phyloP scores from a whole-genome alignment of 495 filamentous ascomycete species.

The Neurospora sp. region DNA sequence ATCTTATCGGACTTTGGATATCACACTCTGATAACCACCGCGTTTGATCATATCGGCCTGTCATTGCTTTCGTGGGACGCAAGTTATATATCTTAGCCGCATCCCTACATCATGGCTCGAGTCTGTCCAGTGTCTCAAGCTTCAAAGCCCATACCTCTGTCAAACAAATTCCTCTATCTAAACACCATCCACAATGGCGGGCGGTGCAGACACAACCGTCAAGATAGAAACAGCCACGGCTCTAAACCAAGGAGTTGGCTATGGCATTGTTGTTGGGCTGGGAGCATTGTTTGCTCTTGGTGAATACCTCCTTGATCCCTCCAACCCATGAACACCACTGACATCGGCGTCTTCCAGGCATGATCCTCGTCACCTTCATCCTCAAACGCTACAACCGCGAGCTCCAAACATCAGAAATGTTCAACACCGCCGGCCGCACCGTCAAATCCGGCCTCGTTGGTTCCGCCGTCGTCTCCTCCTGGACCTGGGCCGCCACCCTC shows the following conservation, averaged over 20 bases:
- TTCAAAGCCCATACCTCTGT: neutral
- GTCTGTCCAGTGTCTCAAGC: neutral
- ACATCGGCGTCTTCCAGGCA: conserved; percentile 9
- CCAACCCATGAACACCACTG: neutral
- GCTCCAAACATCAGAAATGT: conserved; percentile 94
- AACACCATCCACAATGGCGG: neutral
- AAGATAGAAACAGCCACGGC: conserved; percentile 32
- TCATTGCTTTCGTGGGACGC: neutral
- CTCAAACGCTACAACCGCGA: conserved; percentile 85
- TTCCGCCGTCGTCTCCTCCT: conserved; percentile 87
- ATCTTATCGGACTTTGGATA: neutral
- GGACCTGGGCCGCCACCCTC: conserved; percentile 86
- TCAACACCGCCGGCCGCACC: conserved; percentile 85
- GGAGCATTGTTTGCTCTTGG: conserved; percentile 71
- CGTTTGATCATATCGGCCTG: neutral
- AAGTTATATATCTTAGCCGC: neutral
- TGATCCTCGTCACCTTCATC: conserved; percentile 64
- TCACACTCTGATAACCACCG: neutral
- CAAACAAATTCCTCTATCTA: neutral
- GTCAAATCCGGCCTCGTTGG: conserved; percentile 94
- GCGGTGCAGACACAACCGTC: neutral
- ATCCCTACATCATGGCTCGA: neutral
- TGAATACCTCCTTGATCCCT: conserved; percentile 24
- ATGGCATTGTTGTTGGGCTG: conserved; percentile 73
- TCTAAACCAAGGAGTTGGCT: conserved; percentile 62